These are phyloP conservation scores for Saccharomycopsis schoenii DNA, from an alignment of 805 yeast species.

Conservation along the genomic window DNA sequence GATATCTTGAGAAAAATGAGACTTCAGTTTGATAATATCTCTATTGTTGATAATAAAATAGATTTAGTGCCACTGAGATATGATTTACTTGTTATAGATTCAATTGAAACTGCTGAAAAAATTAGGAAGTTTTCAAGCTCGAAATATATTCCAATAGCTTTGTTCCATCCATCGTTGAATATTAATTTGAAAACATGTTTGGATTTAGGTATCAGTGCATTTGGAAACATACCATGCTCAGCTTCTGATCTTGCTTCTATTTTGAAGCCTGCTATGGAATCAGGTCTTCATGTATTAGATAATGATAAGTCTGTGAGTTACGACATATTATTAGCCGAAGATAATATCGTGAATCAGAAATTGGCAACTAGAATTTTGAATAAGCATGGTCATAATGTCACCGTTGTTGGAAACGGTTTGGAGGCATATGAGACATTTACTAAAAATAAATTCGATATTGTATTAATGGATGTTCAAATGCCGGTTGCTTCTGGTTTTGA, in stretches of 20 bases:
- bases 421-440: conserved; percentile 73
- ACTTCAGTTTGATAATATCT: conserved; percentile 30
- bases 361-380: conserved; percentile 77
- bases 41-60: conserved; percentile 40
- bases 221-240: conserved; percentile 83
- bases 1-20: conserved; percentile 38
- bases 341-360: conserved; percentile 79
- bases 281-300: conserved; percentile 69
- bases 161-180: conserved; percentile 66
- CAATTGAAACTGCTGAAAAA: conserved; percentile 61
- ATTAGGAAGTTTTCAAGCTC: conserved; percentile 64
- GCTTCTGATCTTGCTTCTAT: conserved; percentile 75
- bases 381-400: conserved; percentile 76
- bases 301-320: conserved; percentile 70
- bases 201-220: conserved; percentile 78
- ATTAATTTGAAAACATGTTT: conserved; percentile 73
- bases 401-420: conserved; percentile 78
- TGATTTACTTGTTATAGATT: conserved; percentile 77
- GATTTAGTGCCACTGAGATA: conserved; percentile 40
- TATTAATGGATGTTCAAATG: conserved; percentile 91
- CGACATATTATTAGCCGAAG: conserved; percentile 74
- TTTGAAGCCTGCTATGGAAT: conserved; percentile 75
- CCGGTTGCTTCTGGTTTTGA: conserved; percentile 94
- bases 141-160: conserved; percentile 76
- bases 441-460: conserved; percentile 62